Conservation (phyloP, 148 eudicot genomes). For the Rhododendron ovatum region DNA sequence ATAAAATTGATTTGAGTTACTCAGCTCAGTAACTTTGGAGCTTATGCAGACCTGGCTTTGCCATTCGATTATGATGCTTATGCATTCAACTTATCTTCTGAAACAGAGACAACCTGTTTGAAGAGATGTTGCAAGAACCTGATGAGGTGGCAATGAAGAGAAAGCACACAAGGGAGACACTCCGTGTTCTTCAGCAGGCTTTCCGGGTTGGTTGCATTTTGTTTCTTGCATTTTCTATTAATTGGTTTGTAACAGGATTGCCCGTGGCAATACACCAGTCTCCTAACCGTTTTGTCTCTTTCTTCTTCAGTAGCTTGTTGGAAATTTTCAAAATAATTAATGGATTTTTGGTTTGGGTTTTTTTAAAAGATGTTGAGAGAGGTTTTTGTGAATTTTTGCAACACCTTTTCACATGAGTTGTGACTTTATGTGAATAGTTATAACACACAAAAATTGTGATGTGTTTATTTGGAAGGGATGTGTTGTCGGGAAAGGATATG, state of each 20-base stretch:
- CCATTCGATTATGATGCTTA: constrained; percentile 8
- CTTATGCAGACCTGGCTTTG: background rate
- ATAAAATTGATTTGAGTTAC: background rate
- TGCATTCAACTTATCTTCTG: background rate
- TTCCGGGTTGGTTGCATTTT: constrained; percentile 54
- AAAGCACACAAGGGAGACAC: constrained; percentile 71
- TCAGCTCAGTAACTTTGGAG: background rate
- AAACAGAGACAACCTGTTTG: constrained; percentile 80
- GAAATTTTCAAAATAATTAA: too few species aligned
- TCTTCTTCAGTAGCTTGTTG: background rate
- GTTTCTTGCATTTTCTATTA: background rate
- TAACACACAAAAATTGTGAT: too few species aligned
- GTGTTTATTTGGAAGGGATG: too few species aligned
- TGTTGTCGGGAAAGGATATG: too few species aligned
- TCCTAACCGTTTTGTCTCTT: background rate
- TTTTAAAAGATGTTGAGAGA: too few species aligned
- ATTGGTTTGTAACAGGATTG: background rate
- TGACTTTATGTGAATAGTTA: too few species aligned
- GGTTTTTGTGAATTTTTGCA: too few species aligned
- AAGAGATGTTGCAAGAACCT: constrained; percentile 95
- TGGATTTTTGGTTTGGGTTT: too few species aligned
- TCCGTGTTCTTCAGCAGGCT: constrained; percentile 78
- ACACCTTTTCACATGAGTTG: too few species aligned
- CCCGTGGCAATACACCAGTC: background rate
- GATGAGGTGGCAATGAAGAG: constrained; percentile 74